Conservation (phyloP, 108 stramenopile species). For the Cyclotella cryptica region DNA sequence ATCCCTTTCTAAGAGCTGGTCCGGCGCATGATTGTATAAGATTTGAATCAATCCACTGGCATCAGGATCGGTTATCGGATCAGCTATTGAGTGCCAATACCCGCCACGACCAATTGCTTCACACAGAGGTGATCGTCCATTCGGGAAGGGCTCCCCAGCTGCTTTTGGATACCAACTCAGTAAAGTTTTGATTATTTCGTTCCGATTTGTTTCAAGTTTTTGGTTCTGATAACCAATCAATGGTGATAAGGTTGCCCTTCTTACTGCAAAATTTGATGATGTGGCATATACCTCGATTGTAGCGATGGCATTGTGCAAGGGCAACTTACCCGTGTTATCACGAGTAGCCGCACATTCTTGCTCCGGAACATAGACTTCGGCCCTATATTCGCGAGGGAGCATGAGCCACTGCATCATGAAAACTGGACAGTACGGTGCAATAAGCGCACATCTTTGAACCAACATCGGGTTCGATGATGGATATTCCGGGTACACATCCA, state of each 20-base stretch:
- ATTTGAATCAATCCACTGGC: slow-evolving; percentile 14
- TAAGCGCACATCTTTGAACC: slow-evolving; percentile 9
- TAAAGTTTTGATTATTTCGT: slow-evolving; percentile 16
- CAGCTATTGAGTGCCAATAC: slow-evolving; percentile 25
- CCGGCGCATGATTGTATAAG: slow-evolving; percentile 25
- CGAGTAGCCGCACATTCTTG: slow-evolving; percentile 23
- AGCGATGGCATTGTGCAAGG: slow-evolving; percentile 38
- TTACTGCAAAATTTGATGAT: background rate
- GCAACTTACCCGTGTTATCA: slow-evolving; percentile 26
- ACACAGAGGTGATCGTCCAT: slow-evolving; percentile 31
- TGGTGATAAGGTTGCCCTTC: no score
- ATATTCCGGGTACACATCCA: background rate
- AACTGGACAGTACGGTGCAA: slow-evolving; percentile 28
- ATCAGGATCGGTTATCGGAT: background rate
- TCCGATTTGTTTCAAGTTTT: slow-evolving; percentile 28
- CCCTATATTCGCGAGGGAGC: background rate
- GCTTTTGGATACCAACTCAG: slow-evolving; percentile 33
- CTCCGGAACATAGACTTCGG: background rate
- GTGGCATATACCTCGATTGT: background rate
- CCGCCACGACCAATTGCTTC: slow-evolving; percentile 31
- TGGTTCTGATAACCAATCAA: background rate
- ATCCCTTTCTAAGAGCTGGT: slow-evolving; percentile 41
- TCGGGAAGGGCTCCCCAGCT: slow-evolving; percentile 25
- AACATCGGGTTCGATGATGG: background rate
- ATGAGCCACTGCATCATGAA: slow-evolving; percentile 32